phyloP scores from a whole-genome alignment of 2,329 filamentous ascomycete genomes.

The Conoideocrella luteorostrata region DNA sequence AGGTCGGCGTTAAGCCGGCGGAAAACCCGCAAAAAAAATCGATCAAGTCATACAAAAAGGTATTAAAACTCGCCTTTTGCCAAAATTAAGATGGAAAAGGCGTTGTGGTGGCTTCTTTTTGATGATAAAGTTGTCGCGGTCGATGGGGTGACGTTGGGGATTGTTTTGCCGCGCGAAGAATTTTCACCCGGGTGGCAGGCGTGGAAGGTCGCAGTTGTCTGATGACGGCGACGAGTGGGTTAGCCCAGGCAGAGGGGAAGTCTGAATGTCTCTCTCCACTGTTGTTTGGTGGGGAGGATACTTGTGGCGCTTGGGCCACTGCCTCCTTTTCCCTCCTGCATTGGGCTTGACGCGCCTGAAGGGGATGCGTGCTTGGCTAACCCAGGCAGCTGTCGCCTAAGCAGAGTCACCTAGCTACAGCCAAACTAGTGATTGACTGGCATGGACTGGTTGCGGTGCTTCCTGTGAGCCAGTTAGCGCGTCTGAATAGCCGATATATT shows the following conservation, averaged over 20 bases:
- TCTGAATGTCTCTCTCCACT: conserved; percentile 11
- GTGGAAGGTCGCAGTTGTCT: conserved; percentile 16
- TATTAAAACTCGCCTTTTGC: conserved; percentile 48
- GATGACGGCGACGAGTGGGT: conserved; percentile 7
- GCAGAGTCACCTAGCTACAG: too few relatives aligned
- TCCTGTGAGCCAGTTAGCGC: too few relatives aligned
- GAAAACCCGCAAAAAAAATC: conserved; percentile 59
- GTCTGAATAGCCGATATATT: too few relatives aligned
- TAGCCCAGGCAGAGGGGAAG: conserved; percentile 10
- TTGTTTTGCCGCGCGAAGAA: conserved; percentile 49
- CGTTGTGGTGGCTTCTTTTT: conserved; percentile 44
- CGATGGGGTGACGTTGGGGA: conserved; percentile 51
- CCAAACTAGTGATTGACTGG: too few relatives aligned
- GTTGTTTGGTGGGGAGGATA: conserved; percentile 18
- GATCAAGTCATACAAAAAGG: conserved; percentile 54
- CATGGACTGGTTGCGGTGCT: too few relatives aligned
- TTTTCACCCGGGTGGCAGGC: conserved; percentile 41
- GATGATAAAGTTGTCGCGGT: conserved; percentile 43
- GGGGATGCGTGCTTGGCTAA: not conserved
- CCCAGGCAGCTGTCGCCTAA: not conserved
- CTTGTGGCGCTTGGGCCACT: conserved; percentile 22
- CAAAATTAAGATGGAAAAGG: conserved; percentile 43
- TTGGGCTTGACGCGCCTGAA: conserved; percentile 10
- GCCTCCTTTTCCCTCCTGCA: conserved; percentile 23
- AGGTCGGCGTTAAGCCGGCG: conserved; percentile 37